A percentile compares a stretch with the other conserved stretches of the same genome.
These are phyloP conservation scores for Candida smagusa DNA, from an alignment of 1,139 yeast species.

Conservation along the genomic window DNA sequence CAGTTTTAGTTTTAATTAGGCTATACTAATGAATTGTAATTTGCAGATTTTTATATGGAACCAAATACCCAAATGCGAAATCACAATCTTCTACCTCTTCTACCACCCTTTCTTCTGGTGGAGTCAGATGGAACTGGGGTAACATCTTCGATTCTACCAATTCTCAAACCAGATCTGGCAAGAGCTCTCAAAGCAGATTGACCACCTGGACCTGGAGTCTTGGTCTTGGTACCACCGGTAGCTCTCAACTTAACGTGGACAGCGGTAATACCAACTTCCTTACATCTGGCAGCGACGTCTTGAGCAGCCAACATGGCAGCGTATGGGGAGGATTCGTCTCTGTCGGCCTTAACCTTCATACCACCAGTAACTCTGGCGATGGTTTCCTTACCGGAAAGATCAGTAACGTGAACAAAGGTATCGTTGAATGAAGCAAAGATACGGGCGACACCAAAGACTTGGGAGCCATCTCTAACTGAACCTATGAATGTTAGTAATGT, in stretches of 20 bases:
- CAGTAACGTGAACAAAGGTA: conserved; percentile 99
- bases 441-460: conserved; percentile 99
- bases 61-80: conserved; percentile 14
- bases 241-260: conserved; percentile 99
- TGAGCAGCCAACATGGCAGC: conserved; percentile 99
- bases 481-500: conserved; percentile 36
- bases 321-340: conserved; percentile 99
- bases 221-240: conserved; percentile 99
- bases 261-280: conserved; percentile 99
- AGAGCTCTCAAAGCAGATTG: conserved; percentile 99
- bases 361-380: conserved; percentile 99
- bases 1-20: conserved; percentile 7
- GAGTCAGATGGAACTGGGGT: conserved; percentile 99
- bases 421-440: conserved; percentile 99
- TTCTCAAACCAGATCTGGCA: conserved; percentile 99
- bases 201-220: conserved; percentile 99
- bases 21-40: conserved; percentile 4
- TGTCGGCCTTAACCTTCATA: conserved; percentile 99
- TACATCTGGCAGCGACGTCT: conserved; percentile 98
- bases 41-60: conserved; percentile 2
- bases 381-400: conserved; percentile 99
- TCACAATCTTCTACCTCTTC: conserved; percentile 99
- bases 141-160: conserved; percentile 99
- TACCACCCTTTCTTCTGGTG: conserved; percentile 99
- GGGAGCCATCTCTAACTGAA: conserved; percentile 95